Base-by-base conservation (phyloP, 345 rosid species). In the Boechera retrofracta region DNA sequence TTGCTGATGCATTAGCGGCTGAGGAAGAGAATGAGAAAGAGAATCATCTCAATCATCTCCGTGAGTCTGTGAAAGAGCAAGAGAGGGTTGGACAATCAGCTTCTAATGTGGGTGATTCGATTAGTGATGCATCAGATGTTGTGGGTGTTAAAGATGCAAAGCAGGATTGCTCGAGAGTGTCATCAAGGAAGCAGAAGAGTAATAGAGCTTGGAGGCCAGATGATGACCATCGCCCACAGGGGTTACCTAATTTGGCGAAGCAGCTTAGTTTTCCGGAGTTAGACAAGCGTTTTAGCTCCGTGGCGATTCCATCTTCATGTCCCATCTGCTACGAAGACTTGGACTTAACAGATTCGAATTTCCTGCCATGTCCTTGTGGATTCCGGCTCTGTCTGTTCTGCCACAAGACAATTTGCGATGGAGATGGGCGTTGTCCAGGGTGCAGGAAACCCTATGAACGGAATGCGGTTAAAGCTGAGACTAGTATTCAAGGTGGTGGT, bases 391-490 rank as follows among this genome's bases (percentile, higher is more conserved):
- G 98, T 66, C 91, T 94, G 42, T 94, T 94, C 81, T 94, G 98
- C 82, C 93, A 94, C 86, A 90, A 92, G 85, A 90, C 91, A 71
- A 94, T 94, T 73, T 89, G 90, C 8, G 93, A 94, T 66, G 94
- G 85, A 65, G 97, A 94, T 82, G 91, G 91, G n/a, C 90, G 98
- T n/a, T 94, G 98, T 85, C 98, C 98, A 5, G 96, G 93, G 66
- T 94, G 98, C 80, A 88, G 98, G 84, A 89, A 90, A 81, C 88
- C 87, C 0, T 94, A 94, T 35, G 84, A 87, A 15, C 86, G 33
- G 58, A 81, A 82, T 69, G 73, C 71, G 21, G 53, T 75, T 52
- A 87, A 85, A 69, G 79, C 81, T 5, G 93, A 88, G 87, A 85
- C 88, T 21, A 83, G 77, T 69, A 59, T 82, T 44, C 85, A 72